These are phyloP conservation scores for Boletus edulis DNA, from an alignment of 768 basidiomycete species.

Conservation along the genomic window DNA sequence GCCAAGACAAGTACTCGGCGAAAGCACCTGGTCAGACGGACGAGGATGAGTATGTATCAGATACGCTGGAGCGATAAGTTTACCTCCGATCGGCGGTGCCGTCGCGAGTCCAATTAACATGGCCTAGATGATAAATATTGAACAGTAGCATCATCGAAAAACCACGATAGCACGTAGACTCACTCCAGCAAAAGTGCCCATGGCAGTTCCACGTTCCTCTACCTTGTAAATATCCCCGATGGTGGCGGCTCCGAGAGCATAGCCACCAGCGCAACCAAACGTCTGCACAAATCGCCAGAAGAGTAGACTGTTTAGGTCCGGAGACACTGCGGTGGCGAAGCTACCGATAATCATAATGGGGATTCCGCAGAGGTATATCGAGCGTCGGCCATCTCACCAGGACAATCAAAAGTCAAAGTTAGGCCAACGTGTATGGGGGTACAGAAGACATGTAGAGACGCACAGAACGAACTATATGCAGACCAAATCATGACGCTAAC, in stretches of 20 bases:
- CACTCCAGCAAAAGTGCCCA: conserved; percentile 58
- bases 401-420: background rate
- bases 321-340: conserved; percentile 53
- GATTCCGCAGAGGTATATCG: conserved; percentile 55
- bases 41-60: background rate
- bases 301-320: conserved; percentile 44
- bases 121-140: conserved; percentile 29
- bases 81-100: conserved; percentile 58
- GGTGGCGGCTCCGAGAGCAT: conserved; percentile 53
- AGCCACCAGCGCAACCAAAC: conserved; percentile 55
- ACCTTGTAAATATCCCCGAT: conserved; percentile 65
- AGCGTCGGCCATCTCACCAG: conserved; percentile 62
- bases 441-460: conserved; percentile 11
- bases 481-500: conserved; percentile 52
- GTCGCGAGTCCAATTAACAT: conserved; percentile 57
- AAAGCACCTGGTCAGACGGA: conserved; percentile 35
- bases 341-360: conserved; percentile 60
- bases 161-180: conserved; percentile 2
- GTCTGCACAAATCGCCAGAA: conserved; percentile 67
- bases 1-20: conserved; percentile 65
- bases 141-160: background rate
- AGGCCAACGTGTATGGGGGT: background rate
- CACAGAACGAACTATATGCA: conserved; percentile 51
- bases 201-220: conserved; percentile 57
- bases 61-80: background rate